phyloP scores from a whole-genome alignment of 1,139 yeast species.

The Arxiozyma telluris region DNA sequence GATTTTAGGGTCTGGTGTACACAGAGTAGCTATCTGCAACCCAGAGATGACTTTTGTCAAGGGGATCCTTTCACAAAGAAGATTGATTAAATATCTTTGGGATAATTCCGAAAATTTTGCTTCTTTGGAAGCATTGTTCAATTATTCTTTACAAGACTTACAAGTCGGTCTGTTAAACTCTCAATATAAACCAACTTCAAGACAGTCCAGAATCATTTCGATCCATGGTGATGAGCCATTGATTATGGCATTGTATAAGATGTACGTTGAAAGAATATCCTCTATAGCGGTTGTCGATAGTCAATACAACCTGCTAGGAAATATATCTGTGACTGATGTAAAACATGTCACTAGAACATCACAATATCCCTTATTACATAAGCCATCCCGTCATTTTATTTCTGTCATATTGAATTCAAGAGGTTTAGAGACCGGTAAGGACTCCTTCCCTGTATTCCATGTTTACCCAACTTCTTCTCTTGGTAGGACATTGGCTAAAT shows the following conservation, averaged over 20 bases:
- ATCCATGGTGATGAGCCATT: slow-evolving; percentile 79
- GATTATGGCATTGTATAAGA: slow-evolving; percentile 75
- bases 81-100: slow-evolving; percentile 78
- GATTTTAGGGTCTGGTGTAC: slow-evolving; percentile 86
- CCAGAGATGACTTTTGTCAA: slow-evolving; percentile 41
- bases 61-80: slow-evolving; percentile 83
- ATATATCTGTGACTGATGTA: slow-evolving; percentile 90
- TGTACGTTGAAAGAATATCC: slow-evolving; percentile 78
- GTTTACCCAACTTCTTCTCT: slow-evolving; percentile 71
- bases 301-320: slow-evolving; percentile 68
- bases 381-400: slow-evolving; percentile 79
- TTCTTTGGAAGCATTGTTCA: slow-evolving; percentile 63
- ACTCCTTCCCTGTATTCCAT: slow-evolving; percentile 93
- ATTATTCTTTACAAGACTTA: slow-evolving; percentile 38
- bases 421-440: slow-evolving; percentile 80
- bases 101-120: slow-evolving; percentile 84
- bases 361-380: slow-evolving; percentile 70
- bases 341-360: slow-evolving; percentile 77
- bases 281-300: slow-evolving; percentile 92
- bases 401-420: slow-evolving; percentile 78
- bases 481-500: slow-evolving; percentile 84
- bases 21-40: slow-evolving; percentile 77
- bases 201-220: slow-evolving; percentile 48
- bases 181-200: slow-evolving; percentile 24
- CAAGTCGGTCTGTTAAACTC: slow-evolving; percentile 28